Evolutionary conservation across 108 stramenopile species (phyloP), one percentile per base, ranked within the genome.

Genomic region (Aureococcus anophagefferens): DNA sequence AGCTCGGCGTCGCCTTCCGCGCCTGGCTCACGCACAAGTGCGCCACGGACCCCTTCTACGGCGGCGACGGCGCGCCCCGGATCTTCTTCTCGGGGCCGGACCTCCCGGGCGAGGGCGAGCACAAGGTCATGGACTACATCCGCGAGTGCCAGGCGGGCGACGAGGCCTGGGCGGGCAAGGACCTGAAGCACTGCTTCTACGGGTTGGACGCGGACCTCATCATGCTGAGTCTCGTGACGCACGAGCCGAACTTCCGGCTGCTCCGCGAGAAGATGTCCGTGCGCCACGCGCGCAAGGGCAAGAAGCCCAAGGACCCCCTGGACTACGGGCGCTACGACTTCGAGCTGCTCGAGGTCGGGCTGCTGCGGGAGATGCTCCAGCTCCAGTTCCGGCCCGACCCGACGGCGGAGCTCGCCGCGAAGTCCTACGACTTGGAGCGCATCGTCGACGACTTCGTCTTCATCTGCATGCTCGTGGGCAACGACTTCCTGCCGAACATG

Each of bases 21-120:
- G 92, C 90, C 70, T 94, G 91, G 90, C 85, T 96, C 28, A 84
- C 89, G 70, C 91, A 89, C 81, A 96, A 97, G 80, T 85, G 94
- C 74, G 64, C 91, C 69, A 93, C 88, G 30, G 98, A 99, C 79
- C 89, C 87, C 0, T 89, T 92, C 72, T 99, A 84, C 76, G 81
- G 88, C 65, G 90, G 92, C 9, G n/a, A n/a, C n/a, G 40, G 13
- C 9, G 89, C 89, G 30, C 83, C 87, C 75, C 89, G 91, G 59
- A 88, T 99, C 66, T 78, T 97, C 18, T 96, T 93, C 66, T 84
- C 81, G 65, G 98, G 98, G 18, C 96, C 94, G 0, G 95, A 99
- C 79, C 95, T 98, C 67, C 95, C 96, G 0, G 96, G 98, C n/a
- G 96, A 98, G 81, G 98, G 98, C 9, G 96, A 98, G 82, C 86